These are phyloP conservation scores for Jamesozyma hellenica DNA, from an alignment of 805 yeast species.

Conservation along the genomic window DNA sequence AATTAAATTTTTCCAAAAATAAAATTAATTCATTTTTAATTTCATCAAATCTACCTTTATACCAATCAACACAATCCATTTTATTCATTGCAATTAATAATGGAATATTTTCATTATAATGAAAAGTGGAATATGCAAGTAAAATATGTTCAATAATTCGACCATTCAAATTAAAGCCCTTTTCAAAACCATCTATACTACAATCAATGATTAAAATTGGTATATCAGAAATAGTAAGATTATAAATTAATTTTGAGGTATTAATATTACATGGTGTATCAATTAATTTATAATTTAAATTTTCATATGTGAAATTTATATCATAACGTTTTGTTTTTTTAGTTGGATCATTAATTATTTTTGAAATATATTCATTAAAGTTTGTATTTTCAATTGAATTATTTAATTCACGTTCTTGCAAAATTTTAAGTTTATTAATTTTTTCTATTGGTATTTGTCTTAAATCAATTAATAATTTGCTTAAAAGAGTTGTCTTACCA, in stretches of 20 bases:
- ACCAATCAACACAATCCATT: slow-evolving; percentile 95
- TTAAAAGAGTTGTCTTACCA: slow-evolving; percentile 13
- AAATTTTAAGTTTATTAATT: slow-evolving; percentile 6
- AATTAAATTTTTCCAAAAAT: slow-evolving; percentile 76
- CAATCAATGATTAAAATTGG: slow-evolving; percentile 9
- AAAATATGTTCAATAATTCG: slow-evolving; percentile 7
- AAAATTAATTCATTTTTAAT: slow-evolving; percentile 71
- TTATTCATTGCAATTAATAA: slow-evolving; percentile 31
- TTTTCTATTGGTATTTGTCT: slow-evolving; percentile 3
- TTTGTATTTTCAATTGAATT: neutral
- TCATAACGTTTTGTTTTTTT: slow-evolving; percentile 2
- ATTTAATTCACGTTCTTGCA: neutral
- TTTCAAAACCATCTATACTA: slow-evolving; percentile 8
- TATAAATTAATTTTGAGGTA: neutral
- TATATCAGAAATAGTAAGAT: slow-evolving; percentile 1
- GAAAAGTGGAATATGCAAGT: neutral
- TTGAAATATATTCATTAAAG: slow-evolving; percentile 3
- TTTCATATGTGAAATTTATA: slow-evolving; percentile 1
- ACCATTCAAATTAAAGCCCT: slow-evolving; percentile 10
- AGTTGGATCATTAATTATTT: slow-evolving; percentile 1
- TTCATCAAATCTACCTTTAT: slow-evolving; percentile 82
- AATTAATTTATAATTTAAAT: neutral
- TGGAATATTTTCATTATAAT: neutral
- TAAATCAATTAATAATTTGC: slow-evolving; percentile 8
- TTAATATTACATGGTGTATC: slow-evolving; percentile 5